Evolutionary conservation across 2,329 filamentous ascomycete species (phyloP).

Genomic region (Nectriaceae sp.): DNA sequence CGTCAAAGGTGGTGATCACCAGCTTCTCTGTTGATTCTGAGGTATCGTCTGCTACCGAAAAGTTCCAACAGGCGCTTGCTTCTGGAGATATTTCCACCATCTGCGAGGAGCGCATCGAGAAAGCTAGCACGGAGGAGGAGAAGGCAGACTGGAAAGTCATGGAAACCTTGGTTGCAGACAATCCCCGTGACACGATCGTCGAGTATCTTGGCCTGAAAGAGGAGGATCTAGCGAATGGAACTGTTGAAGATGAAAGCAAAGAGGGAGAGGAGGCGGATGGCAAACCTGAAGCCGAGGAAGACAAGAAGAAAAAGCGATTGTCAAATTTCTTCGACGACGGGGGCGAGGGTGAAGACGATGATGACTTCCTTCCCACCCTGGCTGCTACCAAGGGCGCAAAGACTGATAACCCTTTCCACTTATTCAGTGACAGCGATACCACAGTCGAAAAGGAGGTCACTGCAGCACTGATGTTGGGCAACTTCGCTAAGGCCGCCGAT

Average conservation of each 20-base stretch:
- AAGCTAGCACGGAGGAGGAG: slow-evolving; percentile 82
- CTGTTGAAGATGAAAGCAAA: slow-evolving; percentile 33
- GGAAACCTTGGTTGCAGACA: slow-evolving; percentile 80
- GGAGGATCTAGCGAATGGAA: slow-evolving; percentile 54
- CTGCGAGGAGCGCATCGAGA: slow-evolving; percentile 75
- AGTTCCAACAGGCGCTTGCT: slow-evolving; percentile 81
- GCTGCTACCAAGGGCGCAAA: slow-evolving; percentile 88
- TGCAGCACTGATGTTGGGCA: slow-evolving; percentile 81
- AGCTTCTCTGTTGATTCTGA: slow-evolving; percentile 87
- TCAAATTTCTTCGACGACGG: slow-evolving; percentile 79
- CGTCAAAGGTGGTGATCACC: slow-evolving; percentile 80
- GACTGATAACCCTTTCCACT: slow-evolving; percentile 91
- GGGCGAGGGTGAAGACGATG: slow-evolving; percentile 68
- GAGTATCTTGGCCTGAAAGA: slow-evolving; percentile 88
- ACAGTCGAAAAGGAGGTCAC: slow-evolving; percentile 85
- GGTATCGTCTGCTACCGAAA: slow-evolving; percentile 80
- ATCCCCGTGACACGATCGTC: slow-evolving; percentile 82
- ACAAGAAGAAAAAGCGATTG: slow-evolving; percentile 62
- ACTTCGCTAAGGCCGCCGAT: slow-evolving; percentile 87
- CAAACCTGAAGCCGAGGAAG: slow-evolving; percentile 30
- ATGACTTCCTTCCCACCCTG: slow-evolving; percentile 84
- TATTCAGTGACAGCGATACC: slow-evolving; percentile 83
- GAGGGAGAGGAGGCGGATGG: slow-evolving; percentile 29
- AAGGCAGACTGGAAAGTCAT: slow-evolving; percentile 97
- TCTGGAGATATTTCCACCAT: slow-evolving; percentile 76